A percentile compares a stretch with the other conserved stretches of the same genome.
Evolutionary conservation across 371 early-diverging fungal genomes (phyloP).

Genomic region (Chytridium lagenaria): DNA sequence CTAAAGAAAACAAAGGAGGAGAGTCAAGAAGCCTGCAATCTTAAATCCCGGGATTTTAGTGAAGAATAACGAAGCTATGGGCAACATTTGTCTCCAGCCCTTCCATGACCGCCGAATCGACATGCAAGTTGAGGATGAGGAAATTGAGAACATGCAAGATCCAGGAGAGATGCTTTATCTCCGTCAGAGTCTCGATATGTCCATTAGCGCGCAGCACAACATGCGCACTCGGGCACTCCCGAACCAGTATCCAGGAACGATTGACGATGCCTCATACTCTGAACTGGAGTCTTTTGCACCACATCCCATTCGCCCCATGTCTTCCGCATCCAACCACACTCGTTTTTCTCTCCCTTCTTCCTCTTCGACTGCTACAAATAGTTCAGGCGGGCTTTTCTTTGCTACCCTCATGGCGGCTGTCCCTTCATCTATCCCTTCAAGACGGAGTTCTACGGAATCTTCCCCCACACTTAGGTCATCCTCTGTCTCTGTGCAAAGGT

Average conservation of each 20-base stretch:
- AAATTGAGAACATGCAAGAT: constrained; percentile 13
- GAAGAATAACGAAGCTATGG: no score
- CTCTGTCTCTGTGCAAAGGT: not conserved
- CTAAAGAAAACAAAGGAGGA: no score
- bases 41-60: no score
- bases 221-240: not conserved
- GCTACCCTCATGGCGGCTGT: constrained; percentile 9
- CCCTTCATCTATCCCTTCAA: not conserved
- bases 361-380: not conserved
- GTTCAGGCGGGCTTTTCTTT: not conserved
- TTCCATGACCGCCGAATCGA: not conserved
- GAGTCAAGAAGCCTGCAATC: no score
- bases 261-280: not conserved
- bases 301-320: constrained; percentile 13
- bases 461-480: constrained; percentile 1
- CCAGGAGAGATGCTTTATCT: constrained; percentile 13
- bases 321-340: not conserved
- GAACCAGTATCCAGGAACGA: not conserved
- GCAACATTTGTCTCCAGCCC: constrained; percentile 11
- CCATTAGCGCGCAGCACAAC: not conserved
- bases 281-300: not conserved
- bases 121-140: constrained; percentile 4
- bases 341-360: not conserved
- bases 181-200: constrained; percentile 6
- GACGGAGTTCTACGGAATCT: not conserved